Percentiles rank a stretch among this genome's conserved stretches.
Evolutionary conservation across 306 rosid species (phyloP).

Genomic region (Corylus avellana): DNA sequence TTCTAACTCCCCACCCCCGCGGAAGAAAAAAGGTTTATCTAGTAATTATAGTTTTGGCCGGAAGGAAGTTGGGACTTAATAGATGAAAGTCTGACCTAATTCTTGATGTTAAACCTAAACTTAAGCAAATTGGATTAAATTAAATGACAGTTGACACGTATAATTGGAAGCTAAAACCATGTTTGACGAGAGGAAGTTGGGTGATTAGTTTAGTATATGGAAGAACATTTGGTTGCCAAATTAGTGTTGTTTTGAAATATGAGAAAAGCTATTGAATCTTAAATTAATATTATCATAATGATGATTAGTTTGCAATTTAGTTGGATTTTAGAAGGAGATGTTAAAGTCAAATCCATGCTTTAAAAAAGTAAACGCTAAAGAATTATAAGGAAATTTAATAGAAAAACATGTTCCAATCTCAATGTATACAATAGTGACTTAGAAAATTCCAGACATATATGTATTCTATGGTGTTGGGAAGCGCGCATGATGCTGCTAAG

Average conservation of each 20-base stretch:
- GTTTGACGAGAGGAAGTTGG: neutral
- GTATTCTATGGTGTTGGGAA: neutral
- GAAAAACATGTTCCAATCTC: constrained; percentile 15
- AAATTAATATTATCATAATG: neutral
- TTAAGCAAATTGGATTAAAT: constrained; percentile 6
- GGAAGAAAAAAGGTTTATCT: too few species aligned
- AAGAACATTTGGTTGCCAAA: constrained; percentile 9
- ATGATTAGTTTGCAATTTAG: neutral
- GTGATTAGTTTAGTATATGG: neutral
- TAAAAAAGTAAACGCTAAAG: constrained; percentile 4
- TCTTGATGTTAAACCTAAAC: constrained; percentile 21
- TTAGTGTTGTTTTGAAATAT: neutral
- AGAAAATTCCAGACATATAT: neutral
- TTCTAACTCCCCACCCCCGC: too few species aligned
- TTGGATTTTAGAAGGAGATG: constrained; percentile 2
- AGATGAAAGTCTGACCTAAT: constrained; percentile 5
- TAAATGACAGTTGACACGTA: neutral
- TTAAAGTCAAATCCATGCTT: constrained; percentile 36
- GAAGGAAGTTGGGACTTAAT: neutral
- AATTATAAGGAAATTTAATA: constrained; percentile 13
- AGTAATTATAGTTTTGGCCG: neutral
- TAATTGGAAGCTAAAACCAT: neutral
- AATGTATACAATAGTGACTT: constrained; percentile 13
- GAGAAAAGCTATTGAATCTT: constrained; percentile 20
- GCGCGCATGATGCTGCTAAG: neutral